Base-by-base conservation (phyloP, 306 rosid species). In the Calophaca sinica region DNA sequence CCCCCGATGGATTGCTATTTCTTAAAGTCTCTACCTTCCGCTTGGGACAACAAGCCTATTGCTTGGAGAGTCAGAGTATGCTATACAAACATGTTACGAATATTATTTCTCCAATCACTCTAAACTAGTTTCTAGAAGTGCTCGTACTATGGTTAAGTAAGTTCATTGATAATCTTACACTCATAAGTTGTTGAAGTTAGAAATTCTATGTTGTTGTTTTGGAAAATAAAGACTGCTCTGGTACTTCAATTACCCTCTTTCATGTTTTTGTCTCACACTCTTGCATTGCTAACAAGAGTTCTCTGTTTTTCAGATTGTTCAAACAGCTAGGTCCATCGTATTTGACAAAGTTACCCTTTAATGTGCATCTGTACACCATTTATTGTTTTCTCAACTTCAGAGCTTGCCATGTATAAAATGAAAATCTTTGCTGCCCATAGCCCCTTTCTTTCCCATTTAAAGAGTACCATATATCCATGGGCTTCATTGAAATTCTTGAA, bases 181-280 rank as follows among this genome's bases (percentile, higher is more conserved):
- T 38, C 7, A 49, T 29, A 48, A 31, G 36, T 10, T n/a, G 50
- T 74, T 12, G 28, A 10, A 4, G 57, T 74, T 50, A 38, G 13
- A 5, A 35, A 20, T 11, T 67, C 3, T 5, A 42, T 3, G 11
- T 39, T 68, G n/a, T 54, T 50, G 20, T 42, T 68, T 60, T 11
- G 2, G 62, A 48, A 49, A 39, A 36, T 14, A 36, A 70, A 57
- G 42, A 15, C 36, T 11, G 48, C 9, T 35, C 14, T 44, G 68
- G 62, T 11, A 9, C 59, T 44, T 65, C 35, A 2, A 14, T 60
- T 13, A n/a, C 59, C 68, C 4, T 41, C 4, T 51, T 28, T 5
- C 12, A 14, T 54, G 12, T 15, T 60, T 69, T 68, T 77, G 45
- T 57, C 70, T 64, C 59, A 70, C 51, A 48, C 26, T 51, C 61